Percentiles rank a stretch among this genome's conserved stretches.
These are phyloP conservation scores for Themeda triandra DNA, from an alignment of 176 grass and related monocot genomes.

Conservation along the genomic window DNA sequence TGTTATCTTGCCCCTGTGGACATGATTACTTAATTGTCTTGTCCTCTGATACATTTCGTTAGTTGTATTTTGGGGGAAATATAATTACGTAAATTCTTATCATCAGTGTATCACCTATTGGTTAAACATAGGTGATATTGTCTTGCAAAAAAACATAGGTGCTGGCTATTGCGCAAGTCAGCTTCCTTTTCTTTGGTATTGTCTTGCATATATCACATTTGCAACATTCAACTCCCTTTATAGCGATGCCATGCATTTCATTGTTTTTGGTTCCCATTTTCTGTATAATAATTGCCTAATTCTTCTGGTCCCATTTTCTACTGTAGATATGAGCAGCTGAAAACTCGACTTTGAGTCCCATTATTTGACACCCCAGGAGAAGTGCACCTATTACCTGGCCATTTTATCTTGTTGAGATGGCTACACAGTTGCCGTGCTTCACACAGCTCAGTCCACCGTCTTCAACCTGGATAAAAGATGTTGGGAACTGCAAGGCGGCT, in stretches of 20 bases:
- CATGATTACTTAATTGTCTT: too few species aligned
- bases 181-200: neutral
- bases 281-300: neutral
- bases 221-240: neutral
- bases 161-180: neutral
- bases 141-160: neutral
- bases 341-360: neutral
- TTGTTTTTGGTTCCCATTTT: neutral
- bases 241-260: neutral
- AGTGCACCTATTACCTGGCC: neutral
- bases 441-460: constrained; percentile 46
- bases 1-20: neutral
- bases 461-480: constrained; percentile 16
- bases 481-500: neutral
- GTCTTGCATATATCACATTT: neutral
- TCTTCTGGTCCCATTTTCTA: neutral
- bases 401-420: constrained; percentile 30
- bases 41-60: too few species aligned
- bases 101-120: too few species aligned
- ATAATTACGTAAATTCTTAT: too few species aligned
- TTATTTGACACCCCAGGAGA: neutral
- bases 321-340: neutral
- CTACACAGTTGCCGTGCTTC: constrained; percentile 57
- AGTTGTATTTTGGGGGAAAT: too few species aligned
- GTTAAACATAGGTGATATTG: too few species aligned